Base-by-base conservation (phyloP, 2,329 filamentous ascomycete genomes). In the Fusarium anthophilum region DNA sequence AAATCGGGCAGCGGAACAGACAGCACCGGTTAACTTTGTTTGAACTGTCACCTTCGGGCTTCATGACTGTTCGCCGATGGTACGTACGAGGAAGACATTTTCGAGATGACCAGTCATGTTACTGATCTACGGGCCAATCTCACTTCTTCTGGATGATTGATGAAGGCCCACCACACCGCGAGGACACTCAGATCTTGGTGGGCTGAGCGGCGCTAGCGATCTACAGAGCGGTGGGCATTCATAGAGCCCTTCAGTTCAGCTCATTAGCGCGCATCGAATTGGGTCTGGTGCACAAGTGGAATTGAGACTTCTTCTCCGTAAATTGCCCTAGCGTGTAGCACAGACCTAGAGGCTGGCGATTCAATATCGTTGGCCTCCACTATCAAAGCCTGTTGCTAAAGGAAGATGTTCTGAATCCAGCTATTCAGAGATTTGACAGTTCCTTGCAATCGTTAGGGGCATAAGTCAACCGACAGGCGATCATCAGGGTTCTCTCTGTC, bases 81-180 rank as follows among this genome's bases (percentile, higher is more conserved):
- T 50, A 60, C 55, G 39, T 60, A 54, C 50, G 43, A 73, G n/a
- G 41, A 54, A 63, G 54, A 51, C 59, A 26, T 68, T 53, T 53
- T 55, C 59, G 61, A 76, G 68, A 64, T 77, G 76, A 78, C 64
- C 60, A 70, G 75, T 78, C 76, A 78, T 67, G 69, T 74, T 50
- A 57, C 65, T 78, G 77, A 78, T 78, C 77, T 77, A 64, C 76
- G 60, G 72, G 47, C 75, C 75, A 78, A 78, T 78, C 72, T 78
- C 74, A 77, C 70, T 72, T 73, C 70, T 69, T 76, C 70, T 70
- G 65, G 38, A 68, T 73, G 70, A 68, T 72, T 58, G 51, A 55
- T 55, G 47, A 53, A 65, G 69, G 63, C 72, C 77, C 77, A 78
- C 77, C 54, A 65, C 60, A 65, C 55, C 45, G 69, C 55, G 69